Evolutionary conservation across 371 early-diverging fungal species (phyloP).

Genomic region (Quaeritorhiza haematococci): DNA sequence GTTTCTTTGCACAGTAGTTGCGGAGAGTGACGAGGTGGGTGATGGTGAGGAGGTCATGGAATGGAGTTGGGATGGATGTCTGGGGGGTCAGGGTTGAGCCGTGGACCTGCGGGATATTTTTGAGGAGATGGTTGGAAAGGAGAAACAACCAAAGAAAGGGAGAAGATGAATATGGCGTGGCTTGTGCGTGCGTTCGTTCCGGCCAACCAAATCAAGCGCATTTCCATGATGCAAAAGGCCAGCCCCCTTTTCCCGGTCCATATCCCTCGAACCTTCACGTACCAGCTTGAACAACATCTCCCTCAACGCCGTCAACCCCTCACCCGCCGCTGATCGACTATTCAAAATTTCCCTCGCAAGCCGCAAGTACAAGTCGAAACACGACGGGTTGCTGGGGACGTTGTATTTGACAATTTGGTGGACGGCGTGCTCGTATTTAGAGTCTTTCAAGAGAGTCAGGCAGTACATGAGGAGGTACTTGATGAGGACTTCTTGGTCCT

Average conservation of each 20-base stretch:
- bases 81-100: slow-evolving; percentile 14
- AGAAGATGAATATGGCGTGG: not conserved
- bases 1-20: slow-evolving; percentile 40
- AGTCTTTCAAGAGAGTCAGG: slow-evolving; percentile 28
- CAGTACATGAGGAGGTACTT: slow-evolving; percentile 34
- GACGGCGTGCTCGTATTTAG: slow-evolving; percentile 30
- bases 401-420: slow-evolving; percentile 34
- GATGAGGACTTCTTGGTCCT: slow-evolving; percentile 30
- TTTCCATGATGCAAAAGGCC: too few species aligned
- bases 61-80: slow-evolving; percentile 20
- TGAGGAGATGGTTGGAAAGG: not conserved
- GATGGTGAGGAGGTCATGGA: slow-evolving; percentile 32
- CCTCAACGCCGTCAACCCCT: slow-evolving; percentile 25
- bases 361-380: slow-evolving; percentile 27
- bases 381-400: slow-evolving; percentile 18
- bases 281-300: slow-evolving; percentile 47
- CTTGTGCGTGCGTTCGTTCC: too few species aligned
- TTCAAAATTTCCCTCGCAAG: slow-evolving; percentile 28
- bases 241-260: too few species aligned
- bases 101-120: slow-evolving; percentile 10
- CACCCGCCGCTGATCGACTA: slow-evolving; percentile 1
- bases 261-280: not conserved
- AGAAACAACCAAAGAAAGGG: not conserved
- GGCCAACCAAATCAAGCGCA: too few species aligned
- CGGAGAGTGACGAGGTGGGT: slow-evolving; percentile 38